A percentile compares a stretch with the other conserved stretches of the same genome.
These are phyloP conservation scores for Aspergillus incahuasiensis DNA, from an alignment of 495 filamentous ascomycete species.

Conservation along the genomic window DNA sequence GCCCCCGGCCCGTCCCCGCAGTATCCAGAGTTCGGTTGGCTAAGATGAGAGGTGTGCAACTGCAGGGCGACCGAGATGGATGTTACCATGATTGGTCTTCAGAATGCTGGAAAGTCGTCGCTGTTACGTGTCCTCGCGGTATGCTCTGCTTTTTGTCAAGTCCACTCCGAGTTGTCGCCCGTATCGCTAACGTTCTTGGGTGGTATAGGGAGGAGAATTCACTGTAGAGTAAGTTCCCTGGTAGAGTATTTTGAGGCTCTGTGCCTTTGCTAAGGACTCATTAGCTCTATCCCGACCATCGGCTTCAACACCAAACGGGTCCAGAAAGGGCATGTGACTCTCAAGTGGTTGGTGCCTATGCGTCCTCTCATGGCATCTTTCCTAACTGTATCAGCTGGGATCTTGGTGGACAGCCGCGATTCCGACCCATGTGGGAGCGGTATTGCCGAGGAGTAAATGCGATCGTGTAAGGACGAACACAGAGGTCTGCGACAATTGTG, in stretches of 20 bases:
- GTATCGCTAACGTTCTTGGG: slow-evolving; percentile 22
- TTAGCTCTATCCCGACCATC: slow-evolving; percentile 94
- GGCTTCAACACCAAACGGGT: slow-evolving; percentile 99
- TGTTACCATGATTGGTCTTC: slow-evolving; percentile 97
- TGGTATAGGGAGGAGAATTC: slow-evolving; percentile 85
- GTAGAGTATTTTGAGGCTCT: slow-evolving; percentile 9
- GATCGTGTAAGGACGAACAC: slow-evolving; percentile 66
- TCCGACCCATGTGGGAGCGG: slow-evolving; percentile 98
- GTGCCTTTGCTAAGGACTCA: slow-evolving; percentile 32
- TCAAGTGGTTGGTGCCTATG: slow-evolving; percentile 74
- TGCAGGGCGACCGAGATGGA: slow-evolving; percentile 97
- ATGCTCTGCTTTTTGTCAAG: slow-evolving; percentile 28
- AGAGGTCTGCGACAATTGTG: background rate
- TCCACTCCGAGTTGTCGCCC: background rate
- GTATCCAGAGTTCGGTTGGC: slow-evolving; percentile 20
- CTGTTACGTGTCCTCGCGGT: slow-evolving; percentile 91
- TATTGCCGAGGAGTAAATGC: slow-evolving; percentile 97
- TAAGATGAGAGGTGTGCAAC: slow-evolving; percentile 19
- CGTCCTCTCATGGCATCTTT: background rate
- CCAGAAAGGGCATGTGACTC: slow-evolving; percentile 95
- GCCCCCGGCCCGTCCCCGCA: slow-evolving; percentile 38
- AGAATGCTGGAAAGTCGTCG: slow-evolving; percentile 98
- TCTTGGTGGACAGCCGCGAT: slow-evolving; percentile 92
- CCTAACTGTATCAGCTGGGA: slow-evolving; percentile 66
- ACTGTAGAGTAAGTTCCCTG: slow-evolving; percentile 84